Percentiles rank a stretch among this genome's conserved stretches.
phyloP scores from a whole-genome alignment of 2,329 filamentous ascomycete species.

The Xylariales sp. region DNA sequence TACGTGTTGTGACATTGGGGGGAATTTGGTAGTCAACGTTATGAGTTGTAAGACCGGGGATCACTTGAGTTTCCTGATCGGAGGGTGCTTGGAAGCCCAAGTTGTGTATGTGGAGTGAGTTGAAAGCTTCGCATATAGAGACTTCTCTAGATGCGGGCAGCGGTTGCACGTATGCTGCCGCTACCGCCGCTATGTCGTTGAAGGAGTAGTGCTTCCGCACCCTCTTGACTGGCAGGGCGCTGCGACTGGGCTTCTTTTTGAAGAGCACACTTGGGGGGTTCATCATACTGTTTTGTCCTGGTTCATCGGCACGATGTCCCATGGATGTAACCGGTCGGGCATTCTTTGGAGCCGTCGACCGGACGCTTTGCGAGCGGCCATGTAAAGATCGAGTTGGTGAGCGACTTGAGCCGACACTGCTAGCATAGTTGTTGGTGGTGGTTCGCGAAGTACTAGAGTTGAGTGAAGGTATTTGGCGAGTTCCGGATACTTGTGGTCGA shows the following conservation, averaged over 20 bases:
- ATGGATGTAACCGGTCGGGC: constrained; percentile 24
- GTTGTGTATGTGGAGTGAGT: constrained; percentile 32
- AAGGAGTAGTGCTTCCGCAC: constrained; percentile 20
- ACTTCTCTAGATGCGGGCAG: constrained; percentile 32
- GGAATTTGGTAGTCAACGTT: constrained; percentile 13
- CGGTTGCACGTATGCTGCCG: constrained; percentile 9
- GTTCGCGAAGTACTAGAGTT: constrained; percentile 14
- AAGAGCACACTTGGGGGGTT: constrained; percentile 14
- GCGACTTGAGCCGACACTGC: constrained; percentile 30
- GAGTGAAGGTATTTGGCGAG: constrained; percentile 3
- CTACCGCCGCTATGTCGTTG: constrained; percentile 14
- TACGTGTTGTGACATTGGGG: constrained; percentile 22
- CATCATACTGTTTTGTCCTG: constrained; percentile 33
- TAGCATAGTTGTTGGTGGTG: constrained; percentile 27
- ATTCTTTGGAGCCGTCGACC: constrained; percentile 19
- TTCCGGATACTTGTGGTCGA: constrained; percentile 7
- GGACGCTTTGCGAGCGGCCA: constrained; percentile 14
- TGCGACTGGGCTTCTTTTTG: constrained; percentile 9
- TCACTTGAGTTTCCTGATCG: constrained; percentile 43
- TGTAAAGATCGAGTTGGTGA: constrained; percentile 25
- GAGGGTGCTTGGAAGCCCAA: constrained; percentile 15
- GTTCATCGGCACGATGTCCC: constrained; percentile 20
- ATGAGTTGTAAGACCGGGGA: constrained; percentile 23
- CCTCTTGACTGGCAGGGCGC: constrained; percentile 13
- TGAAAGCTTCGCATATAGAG: constrained; percentile 35